A percentile compares a stretch with the other conserved stretches of the same genome.
Evolutionary conservation across 2,329 filamentous ascomycete genomes (phyloP).

Genomic region (Penicillium corylophilum): DNA sequence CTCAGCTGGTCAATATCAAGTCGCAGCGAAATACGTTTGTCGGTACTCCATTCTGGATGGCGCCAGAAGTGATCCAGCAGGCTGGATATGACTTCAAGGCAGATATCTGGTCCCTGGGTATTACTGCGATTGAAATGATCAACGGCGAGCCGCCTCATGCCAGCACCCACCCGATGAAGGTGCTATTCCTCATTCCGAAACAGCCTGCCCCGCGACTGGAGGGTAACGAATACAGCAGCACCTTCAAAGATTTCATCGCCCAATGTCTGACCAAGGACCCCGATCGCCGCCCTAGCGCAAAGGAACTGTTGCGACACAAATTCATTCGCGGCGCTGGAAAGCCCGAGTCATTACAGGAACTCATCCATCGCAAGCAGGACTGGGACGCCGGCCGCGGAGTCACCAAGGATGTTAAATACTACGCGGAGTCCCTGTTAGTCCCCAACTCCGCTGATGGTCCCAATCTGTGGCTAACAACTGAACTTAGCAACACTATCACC

Average conservation of each 20-base stretch:
- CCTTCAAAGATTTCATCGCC: constrained; percentile 92
- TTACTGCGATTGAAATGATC: constrained; percentile 86
- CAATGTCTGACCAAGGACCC: constrained; percentile 91
- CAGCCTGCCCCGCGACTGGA: constrained; percentile 80
- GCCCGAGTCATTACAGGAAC: constrained; percentile 80
- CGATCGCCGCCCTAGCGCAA: constrained; percentile 77
- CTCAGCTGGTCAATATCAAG: constrained; percentile 95
- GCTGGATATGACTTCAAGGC: constrained; percentile 82
- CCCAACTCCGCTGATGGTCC: not conserved
- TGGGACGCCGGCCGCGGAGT: constrained; percentile 73
- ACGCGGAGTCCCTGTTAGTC: constrained; percentile 80
- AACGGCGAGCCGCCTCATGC: constrained; percentile 86
- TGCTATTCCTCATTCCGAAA: constrained; percentile 87
- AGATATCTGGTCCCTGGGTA: constrained; percentile 90
- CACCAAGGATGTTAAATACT: constrained; percentile 74
- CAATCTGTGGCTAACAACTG: constrained; percentile 14
- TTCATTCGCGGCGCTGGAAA: constrained; percentile 88
- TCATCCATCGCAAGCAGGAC: constrained; percentile 76
- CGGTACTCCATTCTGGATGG: constrained; percentile 97
- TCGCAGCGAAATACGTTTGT: constrained; percentile 97
- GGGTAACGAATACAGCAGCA: constrained; percentile 74
- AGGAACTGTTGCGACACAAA: constrained; percentile 80
- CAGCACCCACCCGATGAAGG: constrained; percentile 88
- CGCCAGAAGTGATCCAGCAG: constrained; percentile 89
- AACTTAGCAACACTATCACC: constrained; percentile 59